Evolutionary conservation across 768 basidiomycete species (phyloP).

Genomic region (Artomyces pyxidatus): DNA sequence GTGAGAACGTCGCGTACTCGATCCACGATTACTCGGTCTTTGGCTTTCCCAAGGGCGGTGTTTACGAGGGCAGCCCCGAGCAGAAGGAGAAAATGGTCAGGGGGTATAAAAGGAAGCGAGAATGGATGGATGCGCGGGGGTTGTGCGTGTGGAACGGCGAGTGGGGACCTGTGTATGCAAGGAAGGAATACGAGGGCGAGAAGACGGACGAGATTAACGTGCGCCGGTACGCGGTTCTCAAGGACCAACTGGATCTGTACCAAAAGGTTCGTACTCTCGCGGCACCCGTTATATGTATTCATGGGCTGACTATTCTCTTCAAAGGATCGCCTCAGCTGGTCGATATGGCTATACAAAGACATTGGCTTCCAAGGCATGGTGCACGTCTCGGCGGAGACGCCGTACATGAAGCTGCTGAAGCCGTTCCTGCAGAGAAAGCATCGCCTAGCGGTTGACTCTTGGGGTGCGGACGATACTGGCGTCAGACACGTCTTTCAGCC

Average conservation of each 20-base stretch:
- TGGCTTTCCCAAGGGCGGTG: conserved; percentile 28
- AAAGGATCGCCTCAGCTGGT: conserved; percentile 12
- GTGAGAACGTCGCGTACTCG: conserved; percentile 29
- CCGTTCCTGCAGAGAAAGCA: conserved; percentile 33
- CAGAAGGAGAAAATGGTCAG: conserved; percentile 21
- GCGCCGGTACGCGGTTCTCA: conserved; percentile 26
- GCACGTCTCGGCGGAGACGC: conserved; percentile 27
- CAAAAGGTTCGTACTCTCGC: conserved; percentile 17
- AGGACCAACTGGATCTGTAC: conserved; percentile 34
- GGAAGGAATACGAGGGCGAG: conserved; percentile 21
- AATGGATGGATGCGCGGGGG: conserved; percentile 28
- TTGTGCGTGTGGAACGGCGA: conserved; percentile 31
- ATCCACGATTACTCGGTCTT: conserved; percentile 32
- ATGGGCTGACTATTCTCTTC: background rate
- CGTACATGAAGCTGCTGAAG: conserved; percentile 32
- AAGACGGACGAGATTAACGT: conserved; percentile 32
- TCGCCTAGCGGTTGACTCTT: conserved; percentile 30
- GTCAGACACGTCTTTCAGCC: conserved; percentile 21
- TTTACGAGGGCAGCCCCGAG: conserved; percentile 23
- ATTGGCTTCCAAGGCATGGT: conserved; percentile 28
- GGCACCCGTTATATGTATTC: no score
- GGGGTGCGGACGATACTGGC: conserved; percentile 28
- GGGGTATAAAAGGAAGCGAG: conserved; percentile 29
- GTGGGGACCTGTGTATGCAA: conserved; percentile 36
- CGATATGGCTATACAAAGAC: conserved; percentile 12